Percentiles rank a stretch among this genome's conserved stretches.
phyloP scores from a whole-genome alignment of 2,329 filamentous ascomycete genomes.

The Sporothrix schenckii region DNA sequence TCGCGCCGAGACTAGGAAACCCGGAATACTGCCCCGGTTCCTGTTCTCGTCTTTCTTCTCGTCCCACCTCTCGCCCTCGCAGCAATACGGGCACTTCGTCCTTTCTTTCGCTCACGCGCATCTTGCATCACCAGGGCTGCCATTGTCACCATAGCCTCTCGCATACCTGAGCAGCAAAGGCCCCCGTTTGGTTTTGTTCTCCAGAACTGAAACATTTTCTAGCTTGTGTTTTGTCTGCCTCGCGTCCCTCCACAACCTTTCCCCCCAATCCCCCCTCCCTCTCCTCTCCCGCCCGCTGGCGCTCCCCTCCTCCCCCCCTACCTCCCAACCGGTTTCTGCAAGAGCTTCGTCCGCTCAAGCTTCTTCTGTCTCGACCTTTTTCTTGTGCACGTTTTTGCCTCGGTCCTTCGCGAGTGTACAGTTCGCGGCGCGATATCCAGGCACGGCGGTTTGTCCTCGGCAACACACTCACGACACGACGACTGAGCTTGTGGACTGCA shows the following conservation, averaged over 20 bases:
- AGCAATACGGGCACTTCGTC: background rate
- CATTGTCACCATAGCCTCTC: constrained; percentile 8
- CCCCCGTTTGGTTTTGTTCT: constrained; percentile 20
- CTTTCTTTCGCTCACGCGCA: constrained; percentile 5
- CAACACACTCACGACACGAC: background rate
- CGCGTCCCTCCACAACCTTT: background rate
- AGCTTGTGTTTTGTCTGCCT: constrained; percentile 26
- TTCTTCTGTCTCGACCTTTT: background rate
- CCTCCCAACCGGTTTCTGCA: background rate
- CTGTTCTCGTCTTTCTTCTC: background rate
- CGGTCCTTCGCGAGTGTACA: background rate
- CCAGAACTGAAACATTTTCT: constrained; percentile 29
- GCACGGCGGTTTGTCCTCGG: background rate
- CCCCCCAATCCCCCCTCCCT: background rate
- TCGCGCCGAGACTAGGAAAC: constrained; percentile 11
- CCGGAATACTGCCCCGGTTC: constrained; percentile 11
- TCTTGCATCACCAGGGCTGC: constrained; percentile 20
- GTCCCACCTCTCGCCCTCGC: background rate
- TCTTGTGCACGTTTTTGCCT: background rate
- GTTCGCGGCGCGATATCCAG: background rate
- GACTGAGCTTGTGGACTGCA: background rate
- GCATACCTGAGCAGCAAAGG: background rate
- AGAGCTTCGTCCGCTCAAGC: constrained; percentile 12
- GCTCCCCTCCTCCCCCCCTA: background rate
- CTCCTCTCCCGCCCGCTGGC: constrained; percentile 11